Percentiles rank a stretch among this genome's conserved stretches.
These are phyloP conservation scores for Fusarium anthophilum DNA, from an alignment of 2,329 filamentous ascomycete species.

Conservation along the genomic window DNA sequence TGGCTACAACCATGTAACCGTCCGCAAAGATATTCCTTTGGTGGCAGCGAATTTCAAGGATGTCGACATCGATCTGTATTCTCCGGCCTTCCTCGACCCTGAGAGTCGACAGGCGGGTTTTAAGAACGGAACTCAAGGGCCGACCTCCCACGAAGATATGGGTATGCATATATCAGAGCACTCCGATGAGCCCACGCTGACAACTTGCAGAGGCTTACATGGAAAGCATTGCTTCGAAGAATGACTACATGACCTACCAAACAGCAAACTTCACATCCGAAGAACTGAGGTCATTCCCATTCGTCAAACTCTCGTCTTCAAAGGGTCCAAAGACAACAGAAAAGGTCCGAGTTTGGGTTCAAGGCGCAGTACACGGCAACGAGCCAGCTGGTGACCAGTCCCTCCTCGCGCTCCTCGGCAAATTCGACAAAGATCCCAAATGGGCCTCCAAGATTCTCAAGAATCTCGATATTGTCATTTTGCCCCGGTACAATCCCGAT, in stretches of 20 bases:
- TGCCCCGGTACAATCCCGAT: constrained; percentile 48
- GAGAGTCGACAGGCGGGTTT: constrained; percentile 7
- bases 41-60: constrained; percentile 31
- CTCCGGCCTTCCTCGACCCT: constrained; percentile 10
- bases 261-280: constrained; percentile 30
- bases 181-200: background rate
- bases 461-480: constrained; percentile 43
- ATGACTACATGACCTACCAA: constrained; percentile 24
- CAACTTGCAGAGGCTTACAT: constrained; percentile 1
- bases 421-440: constrained; percentile 41
- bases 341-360: constrained; percentile 46
- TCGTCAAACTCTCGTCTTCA: constrained; percentile 18
- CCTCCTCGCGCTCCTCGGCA: constrained; percentile 43
- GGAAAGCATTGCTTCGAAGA: constrained; percentile 13
- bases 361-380: constrained; percentile 48
- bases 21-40: background rate
- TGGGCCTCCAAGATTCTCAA: constrained; percentile 44
- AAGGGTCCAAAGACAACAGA: background rate
- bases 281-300: constrained; percentile 30
- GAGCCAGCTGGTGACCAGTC: constrained; percentile 47
- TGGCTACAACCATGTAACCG: constrained; percentile 24
- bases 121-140: constrained; percentile 26
- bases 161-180: background rate
- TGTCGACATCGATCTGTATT: constrained; percentile 18
- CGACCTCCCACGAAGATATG: constrained; percentile 25